These are phyloP conservation scores for Nicotiana attenuata DNA, from an alignment of 257 asterid genomes.

Conservation along the genomic window DNA sequence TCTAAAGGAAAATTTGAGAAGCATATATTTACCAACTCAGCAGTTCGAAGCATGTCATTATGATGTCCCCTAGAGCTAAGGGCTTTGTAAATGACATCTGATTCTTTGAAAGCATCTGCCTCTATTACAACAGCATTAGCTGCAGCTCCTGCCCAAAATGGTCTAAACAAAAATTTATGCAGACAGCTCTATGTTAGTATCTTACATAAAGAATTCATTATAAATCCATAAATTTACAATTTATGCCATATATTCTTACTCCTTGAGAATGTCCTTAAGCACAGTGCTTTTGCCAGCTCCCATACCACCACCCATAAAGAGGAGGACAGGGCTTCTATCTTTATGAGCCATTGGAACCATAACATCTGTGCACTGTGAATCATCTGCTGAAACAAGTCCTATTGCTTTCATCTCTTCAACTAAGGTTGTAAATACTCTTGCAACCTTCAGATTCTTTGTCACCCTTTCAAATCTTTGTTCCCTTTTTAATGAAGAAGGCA, in stretches of 20 bases:
- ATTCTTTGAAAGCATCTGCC: slow-evolving; percentile 93
- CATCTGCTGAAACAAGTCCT: slow-evolving; percentile 20
- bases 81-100: slow-evolving; percentile 82
- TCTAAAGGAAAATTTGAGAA: background rate
- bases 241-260: slow-evolving; percentile 3
- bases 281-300: slow-evolving; percentile 27
- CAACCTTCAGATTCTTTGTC: slow-evolving; percentile 68
- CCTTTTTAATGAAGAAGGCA: slow-evolving; percentile 26
- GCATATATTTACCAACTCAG: slow-evolving; percentile 47
- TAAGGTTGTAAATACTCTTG: slow-evolving; percentile 19
- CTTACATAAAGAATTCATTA: background rate
- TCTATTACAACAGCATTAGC: slow-evolving; percentile 22
- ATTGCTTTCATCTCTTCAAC: slow-evolving; percentile 28
- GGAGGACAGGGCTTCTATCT: slow-evolving; percentile 26
- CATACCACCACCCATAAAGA: slow-evolving; percentile 27
- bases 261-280: slow-evolving; percentile 26
- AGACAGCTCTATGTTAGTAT: background rate
- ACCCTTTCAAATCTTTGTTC: slow-evolving; percentile 93
- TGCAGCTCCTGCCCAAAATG: slow-evolving; percentile 26
- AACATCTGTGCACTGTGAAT: slow-evolving; percentile 19
- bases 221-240: too few relatives aligned
- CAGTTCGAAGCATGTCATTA: slow-evolving; percentile 95
- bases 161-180: slow-evolving; percentile 8
- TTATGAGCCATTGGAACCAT: slow-evolving; percentile 29
- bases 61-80: slow-evolving; percentile 82